Base-by-base conservation (phyloP, 2,329 filamentous ascomycete species). In the Fusarium transvaalense region DNA sequence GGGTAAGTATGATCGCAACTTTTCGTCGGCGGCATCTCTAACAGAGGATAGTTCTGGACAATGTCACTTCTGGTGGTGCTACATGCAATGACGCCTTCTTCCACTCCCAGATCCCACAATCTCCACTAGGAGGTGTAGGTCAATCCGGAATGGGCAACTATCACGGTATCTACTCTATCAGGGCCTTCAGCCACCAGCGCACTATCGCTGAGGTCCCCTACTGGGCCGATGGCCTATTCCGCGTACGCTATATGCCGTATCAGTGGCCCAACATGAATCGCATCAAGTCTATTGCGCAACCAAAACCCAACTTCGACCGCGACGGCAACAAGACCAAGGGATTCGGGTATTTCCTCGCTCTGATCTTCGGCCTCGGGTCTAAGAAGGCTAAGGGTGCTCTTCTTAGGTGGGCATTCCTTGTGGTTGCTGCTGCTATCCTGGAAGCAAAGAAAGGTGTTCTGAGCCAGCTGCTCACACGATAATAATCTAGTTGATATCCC, bases 171-270 rank as follows among this genome's bases (percentile, higher is more conserved):
- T 80, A 82, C 73, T 83, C 84, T 35, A 80, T 87, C 76, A 77
- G 80, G 46, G 71, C 78, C 27, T 82, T 82, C 56, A 79, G 77
- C 55, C 80, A 82, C 71, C 75, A 76, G 57, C 79, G 81, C 37
- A 74, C 76, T 66, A 76, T 82, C 35, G 75, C 78, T 51, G 69
- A 77, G 43, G 73, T 79, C 8, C 81, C 81, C 8, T 62, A 53
- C 58, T 82, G 80, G 81, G 68, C 76, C 35, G 80, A 82, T 31
- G 66, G 80, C 38, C 75, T 93, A 63, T 81, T 95, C 70, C 84
- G 86, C 61, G 83, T 92, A 53, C 86, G 92, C 64, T 91, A 91
- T 80, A 86, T 89, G 80, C 89, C 89, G 4, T 91, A 89, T 78
- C 78, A 80, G 35, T 76, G 76, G 71, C 74, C 72, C 17, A 78